These are phyloP conservation scores for Sarcocystis neurona DNA, from an alignment of 169 alveolate species.

Conservation along the genomic window DNA sequence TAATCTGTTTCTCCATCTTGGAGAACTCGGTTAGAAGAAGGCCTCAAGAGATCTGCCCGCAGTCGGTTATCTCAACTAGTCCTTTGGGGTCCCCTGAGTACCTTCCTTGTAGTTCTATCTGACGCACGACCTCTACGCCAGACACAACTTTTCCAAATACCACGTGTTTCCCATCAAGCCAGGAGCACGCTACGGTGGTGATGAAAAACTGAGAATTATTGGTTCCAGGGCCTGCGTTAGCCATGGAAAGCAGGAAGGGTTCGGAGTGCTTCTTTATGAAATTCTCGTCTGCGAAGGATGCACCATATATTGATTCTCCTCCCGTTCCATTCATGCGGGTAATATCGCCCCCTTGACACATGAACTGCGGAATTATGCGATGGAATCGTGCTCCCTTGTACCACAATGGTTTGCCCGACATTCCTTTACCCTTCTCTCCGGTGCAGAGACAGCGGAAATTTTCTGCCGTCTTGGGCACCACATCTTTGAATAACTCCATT, in stretches of 20 bases:
- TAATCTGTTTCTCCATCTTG: too few species aligned
- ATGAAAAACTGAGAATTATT: constrained; percentile 98
- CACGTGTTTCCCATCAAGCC: constrained; percentile 97
- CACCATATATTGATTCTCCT: constrained; percentile 92
- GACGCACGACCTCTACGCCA: constrained; percentile 92
- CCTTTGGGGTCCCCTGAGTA: constrained; percentile 65
- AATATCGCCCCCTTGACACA: constrained; percentile 99
- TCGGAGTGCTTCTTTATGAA: constrained; percentile 89
- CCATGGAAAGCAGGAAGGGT: constrained; percentile 96
- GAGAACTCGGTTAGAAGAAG: too few species aligned
- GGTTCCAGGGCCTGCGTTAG: constrained; percentile 97
- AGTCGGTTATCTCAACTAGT: constrained; percentile 88
- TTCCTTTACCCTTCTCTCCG: constrained; percentile 88
- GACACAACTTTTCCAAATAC: constrained; percentile 94
- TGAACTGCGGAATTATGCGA: constrained; percentile 95
- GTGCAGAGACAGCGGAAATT: constrained; percentile 98
- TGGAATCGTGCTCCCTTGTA: constrained; percentile 92
- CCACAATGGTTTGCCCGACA: constrained; percentile 83
- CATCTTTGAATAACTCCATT: constrained; percentile 93
- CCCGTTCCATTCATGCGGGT: constrained; percentile 91
- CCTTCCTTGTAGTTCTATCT: constrained; percentile 86
- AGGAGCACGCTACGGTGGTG: constrained; percentile 94
- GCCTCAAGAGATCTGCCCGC: constrained; percentile 83
- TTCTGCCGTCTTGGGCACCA: constrained; percentile 98
- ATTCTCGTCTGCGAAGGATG: constrained; percentile 93